Base-by-base conservation (phyloP, 371 early-diverging fungal genomes). In the Capillidium rhysosporum region DNA sequence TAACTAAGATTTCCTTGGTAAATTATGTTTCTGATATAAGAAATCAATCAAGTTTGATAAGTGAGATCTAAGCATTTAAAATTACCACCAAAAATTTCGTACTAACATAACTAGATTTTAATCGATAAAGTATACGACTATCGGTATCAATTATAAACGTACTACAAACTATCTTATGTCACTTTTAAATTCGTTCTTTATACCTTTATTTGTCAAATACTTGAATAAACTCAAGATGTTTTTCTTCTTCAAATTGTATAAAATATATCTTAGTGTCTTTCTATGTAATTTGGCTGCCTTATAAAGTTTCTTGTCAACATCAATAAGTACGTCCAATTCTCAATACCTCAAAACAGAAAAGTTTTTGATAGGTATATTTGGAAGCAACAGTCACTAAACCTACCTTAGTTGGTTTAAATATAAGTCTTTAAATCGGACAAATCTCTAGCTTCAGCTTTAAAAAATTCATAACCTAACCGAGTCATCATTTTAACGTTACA, bases 221-320 rank as follows among this genome's bases (percentile, higher is more conserved):
- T 14, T 5, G 7, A 43, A 18, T 1, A 43, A 43, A 14, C 5
- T 18, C 5, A 5, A 7, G 5, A 8, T 7, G 7, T 7, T 18
- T 43, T 21, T 43, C 21, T 14, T 18, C 18, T 7, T 21, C 18
- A 43, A 18, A 7, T 7, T 21, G 7, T 7, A 18, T 43, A 43
- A 18, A 20, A 51, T 25, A 10, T 51, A 23, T 14, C 2, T 18
- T 21, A 21, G n/a, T 7, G 51, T 18, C 31, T 25, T 38, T 10
- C 24, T 10, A n/a, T 29, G 9, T 10, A 51, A 23, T 16, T 28
- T 28, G 12, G 51, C 51, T 9, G 51, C 51, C 31, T 30, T 29
- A 23, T 51, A 51, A 16, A 51, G 34, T 20, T 51, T 51, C 28
- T 38, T 23, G n/a, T 51, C 51, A 14, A 34, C 34, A 39, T 51